Percentiles rank a stretch among this genome's conserved stretches.
Evolutionary conservation across 352 stramenopile species (phyloP).

Genomic region (Phytophthora parvispora): DNA sequence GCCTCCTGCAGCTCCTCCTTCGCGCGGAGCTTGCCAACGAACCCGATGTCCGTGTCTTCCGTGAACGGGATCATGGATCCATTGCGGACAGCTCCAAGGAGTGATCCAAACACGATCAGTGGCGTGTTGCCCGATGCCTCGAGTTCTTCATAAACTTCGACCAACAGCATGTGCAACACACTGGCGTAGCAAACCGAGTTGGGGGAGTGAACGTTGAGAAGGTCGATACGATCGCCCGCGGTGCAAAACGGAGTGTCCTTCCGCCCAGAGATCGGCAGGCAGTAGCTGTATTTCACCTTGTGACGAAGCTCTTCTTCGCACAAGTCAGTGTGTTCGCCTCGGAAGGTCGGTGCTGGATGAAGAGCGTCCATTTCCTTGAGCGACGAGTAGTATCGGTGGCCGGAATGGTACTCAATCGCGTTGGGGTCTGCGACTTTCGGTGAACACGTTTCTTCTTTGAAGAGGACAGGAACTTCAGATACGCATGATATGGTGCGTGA

Average conservation of each 20-base stretch:
- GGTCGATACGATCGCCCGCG: constrained; percentile 49
- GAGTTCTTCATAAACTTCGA: constrained; percentile 64
- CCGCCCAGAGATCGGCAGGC: constrained; percentile 56
- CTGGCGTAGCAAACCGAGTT: constrained; percentile 57
- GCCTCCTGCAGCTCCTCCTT: constrained; percentile 14
- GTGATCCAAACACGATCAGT: constrained; percentile 49
- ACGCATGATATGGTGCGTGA: not conserved
- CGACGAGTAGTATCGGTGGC: constrained; percentile 26
- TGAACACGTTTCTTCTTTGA: constrained; percentile 12
- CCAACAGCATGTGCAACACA: constrained; percentile 62
- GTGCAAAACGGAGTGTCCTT: constrained; percentile 59
- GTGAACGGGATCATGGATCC: constrained; percentile 62
- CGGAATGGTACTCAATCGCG: constrained; percentile 21
- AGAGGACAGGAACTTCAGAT: constrained; percentile 5
- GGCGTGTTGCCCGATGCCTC: constrained; percentile 29
- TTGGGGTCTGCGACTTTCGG: constrained; percentile 6
- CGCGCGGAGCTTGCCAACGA: constrained; percentile 21
- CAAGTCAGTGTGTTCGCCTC: constrained; percentile 12
- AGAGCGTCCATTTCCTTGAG: constrained; percentile 14
- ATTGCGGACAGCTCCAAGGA: constrained; percentile 63
- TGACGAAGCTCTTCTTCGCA: constrained; percentile 20
- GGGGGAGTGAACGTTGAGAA: constrained; percentile 33
- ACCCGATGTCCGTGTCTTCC: constrained; percentile 61
- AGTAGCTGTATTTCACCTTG: constrained; percentile 33
- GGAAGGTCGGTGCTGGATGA: constrained; percentile 29